Base-by-base conservation (phyloP, 768 basidiomycete genomes). In the Pleurotus tuoliensis region DNA sequence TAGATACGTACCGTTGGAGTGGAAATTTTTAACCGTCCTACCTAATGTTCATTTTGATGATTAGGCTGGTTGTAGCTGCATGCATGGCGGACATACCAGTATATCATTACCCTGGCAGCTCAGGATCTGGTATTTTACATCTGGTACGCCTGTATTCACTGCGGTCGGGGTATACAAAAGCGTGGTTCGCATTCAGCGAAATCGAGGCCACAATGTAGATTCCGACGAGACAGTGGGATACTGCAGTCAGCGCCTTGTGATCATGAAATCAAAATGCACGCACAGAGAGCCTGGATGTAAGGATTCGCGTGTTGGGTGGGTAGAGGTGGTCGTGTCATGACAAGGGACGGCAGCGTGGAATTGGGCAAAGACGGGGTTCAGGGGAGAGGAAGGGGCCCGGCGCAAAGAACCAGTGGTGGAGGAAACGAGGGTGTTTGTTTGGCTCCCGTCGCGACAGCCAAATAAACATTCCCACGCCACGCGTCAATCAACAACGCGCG, bases 51-150 rank as follows among this genome's bases (percentile, higher is more conserved):
- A 34, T 34, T 34, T 9, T 2, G 11, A 4, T 11, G 11, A 34
- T 34, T 11, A 11, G 30, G 30, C 30, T 8, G 8, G 30, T 11
- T 34, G 20, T 50, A 16, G 47, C 5, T 41, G 24, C 18, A 25
- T 18, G 45, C 43, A 7, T 20, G 11, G 13, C 3, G 18, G 44
- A 72, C 84, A 65, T 66, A 88, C 92, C 50, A 95, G 81, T 56
- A 95, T 93, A 67, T 93, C 86, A 67, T 87, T 84, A 2, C 89
- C 90, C 69, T 95, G 91, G 60, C 92, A 84, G 64, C 86, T 86
- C 49, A 97, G 84, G 59, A 92, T 88, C 78, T 95, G 94, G 69
- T 92, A 96, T 74, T 96, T 96, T 47, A 95, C 92, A 41, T 81
- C 77, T 38, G 88, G 88, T 57, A 85, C 59, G n/a, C 68, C 67